Evolutionary conservation across 495 filamentous ascomycete genomes (phyloP), one percentile per base, ranked within the genome.

Genomic region (Antarctomyces pellizariae): DNA sequence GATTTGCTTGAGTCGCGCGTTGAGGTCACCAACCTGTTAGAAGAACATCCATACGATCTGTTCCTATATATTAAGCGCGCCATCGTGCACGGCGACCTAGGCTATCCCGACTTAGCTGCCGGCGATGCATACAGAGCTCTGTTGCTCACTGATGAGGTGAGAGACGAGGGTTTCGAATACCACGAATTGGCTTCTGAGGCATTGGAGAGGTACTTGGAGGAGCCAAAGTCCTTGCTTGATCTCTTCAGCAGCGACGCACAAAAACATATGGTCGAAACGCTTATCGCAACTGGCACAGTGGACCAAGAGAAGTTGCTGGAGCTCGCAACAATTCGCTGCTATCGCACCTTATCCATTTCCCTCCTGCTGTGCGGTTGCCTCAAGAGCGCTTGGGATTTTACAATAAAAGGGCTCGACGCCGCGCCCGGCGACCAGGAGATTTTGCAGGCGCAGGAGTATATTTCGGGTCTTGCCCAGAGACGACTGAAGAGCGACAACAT

Each of bases 61-160:
- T 57, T 73, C 28, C 54, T 68, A 10, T 79, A 84, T 41, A 53
- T 90, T 22, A 53, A 68, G 32, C 64, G 83, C 14, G 75, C 78
- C 15, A 47, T 60, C 16, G 53, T 69, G 16, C 68, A 92, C 46
- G 55, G 70, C 20, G 46, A 68, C 29, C 62, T 93, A 16, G 75
- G 67, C 18, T 93, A 86, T 47, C 78, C 77, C 2, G 86, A 97
- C 46, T 59, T 97, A 9, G 78, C 78, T 2, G 73, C 74, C 14
- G 79, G 78, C 21, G 86, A 92, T 48, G 76, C 79, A 1, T 95
- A 97, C 45, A 70, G 75, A 22, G 78, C 82, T 1, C 60, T 97
- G 2, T 64, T 91, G 7, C 53, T 95, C 22, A 55, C 71, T 11
- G 86, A 97, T 38, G 79, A 84, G 29, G 60, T 82, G 13, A 43